Evolutionary conservation across 805 yeast genomes (phyloP).

Genomic region (Hanseniaspora hatyaiensis): DNA sequence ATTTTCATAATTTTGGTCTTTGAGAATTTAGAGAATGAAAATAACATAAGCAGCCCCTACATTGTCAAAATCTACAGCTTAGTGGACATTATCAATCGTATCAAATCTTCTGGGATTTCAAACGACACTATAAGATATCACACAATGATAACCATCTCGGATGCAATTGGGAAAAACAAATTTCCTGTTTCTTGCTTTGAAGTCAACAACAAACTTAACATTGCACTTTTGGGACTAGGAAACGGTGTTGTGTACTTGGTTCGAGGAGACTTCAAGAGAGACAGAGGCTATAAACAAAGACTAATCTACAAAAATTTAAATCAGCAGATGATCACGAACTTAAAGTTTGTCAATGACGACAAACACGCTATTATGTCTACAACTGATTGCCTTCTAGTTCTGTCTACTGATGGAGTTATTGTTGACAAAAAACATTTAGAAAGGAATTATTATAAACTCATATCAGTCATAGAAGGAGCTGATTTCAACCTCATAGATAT

Average conservation of each 20-base stretch:
- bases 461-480: slow-evolving; percentile 40
- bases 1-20: background rate
- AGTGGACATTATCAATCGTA: background rate
- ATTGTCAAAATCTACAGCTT: slow-evolving; percentile 5
- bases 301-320: slow-evolving; percentile 50
- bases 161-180: slow-evolving; percentile 33
- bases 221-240: slow-evolving; percentile 48
- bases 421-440: slow-evolving; percentile 42
- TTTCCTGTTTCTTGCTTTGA: slow-evolving; percentile 44
- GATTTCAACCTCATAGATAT: slow-evolving; percentile 39
- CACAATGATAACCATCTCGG: slow-evolving; percentile 9
- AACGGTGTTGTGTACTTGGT: slow-evolving; percentile 73
- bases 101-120: background rate
- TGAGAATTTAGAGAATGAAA: slow-evolving; percentile 1
- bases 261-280: slow-evolving; percentile 79
- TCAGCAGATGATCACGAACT: slow-evolving; percentile 69
- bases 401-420: slow-evolving; percentile 68
- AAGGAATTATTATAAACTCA: slow-evolving; percentile 25
- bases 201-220: slow-evolving; percentile 42
- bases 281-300: slow-evolving; percentile 82
- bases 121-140: slow-evolving; percentile 5
- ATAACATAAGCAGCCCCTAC: slow-evolving; percentile 7
- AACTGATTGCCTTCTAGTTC: slow-evolving; percentile 55
- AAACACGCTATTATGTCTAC: slow-evolving; percentile 60
- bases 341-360: slow-evolving; percentile 43